phyloP scores from a whole-genome alignment of 805 yeast genomes.

The Schwanniomyces sp. region DNA sequence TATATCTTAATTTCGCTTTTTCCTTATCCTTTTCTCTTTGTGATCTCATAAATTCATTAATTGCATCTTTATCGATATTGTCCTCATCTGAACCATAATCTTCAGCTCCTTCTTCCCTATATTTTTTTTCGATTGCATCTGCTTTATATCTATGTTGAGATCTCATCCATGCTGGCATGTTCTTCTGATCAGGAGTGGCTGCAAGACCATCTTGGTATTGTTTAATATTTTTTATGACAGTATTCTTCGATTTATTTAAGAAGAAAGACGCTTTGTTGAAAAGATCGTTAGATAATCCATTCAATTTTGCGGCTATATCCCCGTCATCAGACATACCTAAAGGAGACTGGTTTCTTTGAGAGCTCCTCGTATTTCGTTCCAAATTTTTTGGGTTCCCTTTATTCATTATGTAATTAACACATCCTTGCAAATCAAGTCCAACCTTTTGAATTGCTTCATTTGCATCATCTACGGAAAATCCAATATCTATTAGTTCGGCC shows the following conservation, averaged over 20 bases:
- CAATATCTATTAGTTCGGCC: slow-evolving; percentile 78
- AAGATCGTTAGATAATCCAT: slow-evolving; percentile 55
- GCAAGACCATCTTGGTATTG: slow-evolving; percentile 41
- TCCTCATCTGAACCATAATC: slow-evolving; percentile 51
- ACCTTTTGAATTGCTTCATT: slow-evolving; percentile 57
- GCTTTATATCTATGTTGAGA: slow-evolving; percentile 50
- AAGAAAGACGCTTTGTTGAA: slow-evolving; percentile 60
- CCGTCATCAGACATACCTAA: slow-evolving; percentile 7
- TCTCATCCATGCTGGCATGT: slow-evolving; percentile 73
- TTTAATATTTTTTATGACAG: slow-evolving; percentile 62
- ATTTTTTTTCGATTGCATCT: slow-evolving; percentile 31
- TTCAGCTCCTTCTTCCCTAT: slow-evolving; percentile 33
- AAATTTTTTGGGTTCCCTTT: slow-evolving; percentile 45
- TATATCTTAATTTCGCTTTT: slow-evolving; percentile 24
- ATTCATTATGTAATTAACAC: slow-evolving; percentile 66
- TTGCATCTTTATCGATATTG: slow-evolving; percentile 43
- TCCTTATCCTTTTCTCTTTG: slow-evolving; percentile 40
- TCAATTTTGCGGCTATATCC: slow-evolving; percentile 35
- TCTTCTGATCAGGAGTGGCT: neutral
- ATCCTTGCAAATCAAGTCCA: slow-evolving; percentile 61
- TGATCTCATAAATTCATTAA: slow-evolving; percentile 34
- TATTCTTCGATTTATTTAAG: slow-evolving; percentile 58
- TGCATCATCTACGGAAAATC: slow-evolving; percentile 64
- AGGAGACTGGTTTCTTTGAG: slow-evolving; percentile 2
- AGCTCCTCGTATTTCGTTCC: neutral